phyloP scores from a whole-genome alignment of 106 monocot genomes.

The Acorus gramineus region DNA sequence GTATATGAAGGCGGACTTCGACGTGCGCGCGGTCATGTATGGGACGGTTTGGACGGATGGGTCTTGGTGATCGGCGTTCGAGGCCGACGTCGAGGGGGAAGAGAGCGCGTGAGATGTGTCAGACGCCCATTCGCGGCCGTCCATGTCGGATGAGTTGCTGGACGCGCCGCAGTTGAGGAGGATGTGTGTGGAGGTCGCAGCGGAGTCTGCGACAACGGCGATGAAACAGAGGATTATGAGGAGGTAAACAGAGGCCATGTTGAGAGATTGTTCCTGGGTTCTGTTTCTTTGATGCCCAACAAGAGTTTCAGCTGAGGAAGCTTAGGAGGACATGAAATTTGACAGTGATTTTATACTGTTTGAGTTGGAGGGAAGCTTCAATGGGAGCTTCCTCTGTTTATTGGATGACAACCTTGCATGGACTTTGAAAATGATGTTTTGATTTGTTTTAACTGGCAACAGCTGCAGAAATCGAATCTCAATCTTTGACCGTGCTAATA shows the following conservation, averaged over 20 bases:
- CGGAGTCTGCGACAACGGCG: conserved; percentile 1
- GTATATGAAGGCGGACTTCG: conserved; percentile 64
- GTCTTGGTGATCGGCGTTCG: conserved; percentile 6
- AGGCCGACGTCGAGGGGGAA: conserved; percentile 1
- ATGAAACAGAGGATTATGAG: not conserved
- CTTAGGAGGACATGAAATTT: no score
- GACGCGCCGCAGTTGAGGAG: conserved; percentile 37
- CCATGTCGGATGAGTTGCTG: not conserved
- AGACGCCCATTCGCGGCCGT: conserved; percentile 32
- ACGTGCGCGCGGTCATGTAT: conserved; percentile 41
- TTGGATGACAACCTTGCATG: no score
- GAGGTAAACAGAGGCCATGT: not conserved
- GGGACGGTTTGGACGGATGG: conserved; percentile 26
- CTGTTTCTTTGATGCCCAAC: not conserved
- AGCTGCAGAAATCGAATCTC: no score
- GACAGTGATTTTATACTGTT: no score
- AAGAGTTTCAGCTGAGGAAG: no score
- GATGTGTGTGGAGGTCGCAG: conserved; percentile 9
- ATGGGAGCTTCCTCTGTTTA: no score
- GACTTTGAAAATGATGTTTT: no score
- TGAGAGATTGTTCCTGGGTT: not conserved
- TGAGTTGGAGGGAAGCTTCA: no score
- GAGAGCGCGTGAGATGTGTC: conserved; percentile 27
- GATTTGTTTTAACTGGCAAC: no score
- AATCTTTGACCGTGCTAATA: no score